Evolutionary conservation across 306 rosid genomes (phyloP), one percentile per base, ranked within the genome.

Genomic region (Cucumis melo): DNA sequence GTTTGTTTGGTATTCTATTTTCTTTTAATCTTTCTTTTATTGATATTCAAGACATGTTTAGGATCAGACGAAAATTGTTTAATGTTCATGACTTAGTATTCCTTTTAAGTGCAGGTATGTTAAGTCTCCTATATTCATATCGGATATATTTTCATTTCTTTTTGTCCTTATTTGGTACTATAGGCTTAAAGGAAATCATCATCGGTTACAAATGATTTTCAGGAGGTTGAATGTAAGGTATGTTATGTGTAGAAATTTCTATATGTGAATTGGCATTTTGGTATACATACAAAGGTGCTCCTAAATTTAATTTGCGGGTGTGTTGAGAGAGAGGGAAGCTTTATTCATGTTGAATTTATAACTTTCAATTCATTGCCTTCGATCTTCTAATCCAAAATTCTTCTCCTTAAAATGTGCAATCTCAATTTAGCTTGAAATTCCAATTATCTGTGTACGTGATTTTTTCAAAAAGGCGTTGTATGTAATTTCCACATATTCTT

Each of bases 101-200:
- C 48, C 81, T 39, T 74, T 78, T 61, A 72, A 39, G 73, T 68
- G 71, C 82, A 95, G 99, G 70, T 88, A 88, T 78, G 91, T 92
- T 75, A 90, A 89, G 79, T 88, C 99, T 60, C 93, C 99, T 21
- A 88, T 95, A 81, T 95, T 92, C 80, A 95, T 97, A 50, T 24
- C 23, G 0, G 13, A 34, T 38, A n/a, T 13, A 38, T 20, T 50
- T 67, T 19, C 61, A 19, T 55, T 4, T 27, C 1, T 12, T 63
- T 71, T 60, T 63, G 2, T 8, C 55, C 21, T 66, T 36, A 2
- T 62, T 62, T 32, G 42, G 44, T 32, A 12, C 2, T 62, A 21
- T 32, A 62, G 68, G 68, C 68, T 61, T 19, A 1, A 29, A 60
- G 9, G 68, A 32, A 61, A 29, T 42, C 68, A 32, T 62, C 66